Conservation (phyloP, 768 basidiomycete genomes). For the Boletus sensibilis region DNA sequence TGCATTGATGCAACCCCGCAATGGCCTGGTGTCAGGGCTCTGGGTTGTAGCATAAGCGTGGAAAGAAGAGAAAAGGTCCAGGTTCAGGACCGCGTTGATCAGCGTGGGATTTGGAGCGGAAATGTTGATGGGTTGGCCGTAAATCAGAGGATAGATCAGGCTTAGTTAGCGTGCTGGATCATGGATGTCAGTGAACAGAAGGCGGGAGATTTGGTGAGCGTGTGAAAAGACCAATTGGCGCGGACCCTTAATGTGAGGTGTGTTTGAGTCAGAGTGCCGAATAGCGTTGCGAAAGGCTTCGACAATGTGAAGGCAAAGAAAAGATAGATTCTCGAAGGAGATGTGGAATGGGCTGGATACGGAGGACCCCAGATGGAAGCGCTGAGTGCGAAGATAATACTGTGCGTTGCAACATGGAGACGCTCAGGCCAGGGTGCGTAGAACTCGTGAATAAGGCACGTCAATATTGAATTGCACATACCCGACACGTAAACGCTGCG, state of each 20-base stretch:
- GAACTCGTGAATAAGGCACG: slow-evolving; percentile 1
- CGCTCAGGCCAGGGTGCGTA: not conserved
- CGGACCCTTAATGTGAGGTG: not conserved
- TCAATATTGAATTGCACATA: not conserved
- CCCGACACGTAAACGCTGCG: not conserved
- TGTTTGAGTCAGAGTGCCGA: not conserved
- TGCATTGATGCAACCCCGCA: slow-evolving; percentile 8
- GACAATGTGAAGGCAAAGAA: not conserved
- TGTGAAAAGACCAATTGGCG: not conserved
- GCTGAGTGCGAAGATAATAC: not conserved
- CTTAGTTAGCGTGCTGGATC: too few species aligned
- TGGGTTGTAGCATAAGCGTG: slow-evolving; percentile 5
- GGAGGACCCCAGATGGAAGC: not conserved
- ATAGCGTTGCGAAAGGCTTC: not conserved
- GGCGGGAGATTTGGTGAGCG: not conserved
- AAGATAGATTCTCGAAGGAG: not conserved
- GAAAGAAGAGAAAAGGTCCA: slow-evolving; percentile 5
- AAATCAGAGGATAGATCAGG: not conserved
- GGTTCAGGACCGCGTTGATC: not conserved
- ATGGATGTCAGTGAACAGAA: not conserved
- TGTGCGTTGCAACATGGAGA: not conserved
- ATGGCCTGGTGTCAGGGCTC: slow-evolving; percentile 6
- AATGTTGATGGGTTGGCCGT: not conserved
- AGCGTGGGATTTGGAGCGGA: not conserved
- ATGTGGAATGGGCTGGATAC: not conserved